These are phyloP conservation scores for Themeda triandra DNA, from an alignment of 176 grass and related monocot genomes.

Conservation along the genomic window DNA sequence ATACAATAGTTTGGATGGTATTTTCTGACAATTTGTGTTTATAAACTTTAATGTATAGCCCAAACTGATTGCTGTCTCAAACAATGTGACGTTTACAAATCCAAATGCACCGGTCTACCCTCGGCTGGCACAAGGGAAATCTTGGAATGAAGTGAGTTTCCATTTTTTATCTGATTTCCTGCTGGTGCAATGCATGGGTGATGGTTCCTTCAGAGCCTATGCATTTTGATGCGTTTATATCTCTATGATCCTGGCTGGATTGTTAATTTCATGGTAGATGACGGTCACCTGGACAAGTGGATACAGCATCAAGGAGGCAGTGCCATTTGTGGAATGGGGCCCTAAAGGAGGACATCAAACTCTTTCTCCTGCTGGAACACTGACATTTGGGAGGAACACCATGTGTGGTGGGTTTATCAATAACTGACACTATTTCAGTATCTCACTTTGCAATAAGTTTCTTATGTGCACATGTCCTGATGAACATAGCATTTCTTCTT, in stretches of 20 bases:
- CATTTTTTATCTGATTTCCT: not conserved
- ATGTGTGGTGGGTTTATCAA: conserved; percentile 61
- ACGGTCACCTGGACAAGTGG: conserved; percentile 90
- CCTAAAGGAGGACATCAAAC: conserved; percentile 10
- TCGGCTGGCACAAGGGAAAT: conserved; percentile 67
- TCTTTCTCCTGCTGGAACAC: conserved; percentile 68
- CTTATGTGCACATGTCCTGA: not conserved
- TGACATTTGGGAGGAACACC: conserved; percentile 73
- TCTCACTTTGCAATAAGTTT: not conserved
- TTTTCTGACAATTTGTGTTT: not conserved
- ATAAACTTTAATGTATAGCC: conserved; percentile 25
- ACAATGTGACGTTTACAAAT: conserved; percentile 54
- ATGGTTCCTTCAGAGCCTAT: not conserved
- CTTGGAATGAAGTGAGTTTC: conserved; percentile 72
- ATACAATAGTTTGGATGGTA: not conserved
- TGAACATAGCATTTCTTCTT: not conserved
- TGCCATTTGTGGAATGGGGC: conserved; percentile 88
- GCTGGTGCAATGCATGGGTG: not conserved
- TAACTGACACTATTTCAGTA: not conserved
- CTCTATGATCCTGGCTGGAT: not conserved
- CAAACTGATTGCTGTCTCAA: conserved; percentile 63
- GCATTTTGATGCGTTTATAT: not conserved
- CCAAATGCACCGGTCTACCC: conserved; percentile 80
- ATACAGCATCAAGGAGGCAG: conserved; percentile 58
- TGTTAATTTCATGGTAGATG: conserved; percentile 40